Base-by-base conservation (phyloP, 805 yeast genomes). In the Ogataea corticis region DNA sequence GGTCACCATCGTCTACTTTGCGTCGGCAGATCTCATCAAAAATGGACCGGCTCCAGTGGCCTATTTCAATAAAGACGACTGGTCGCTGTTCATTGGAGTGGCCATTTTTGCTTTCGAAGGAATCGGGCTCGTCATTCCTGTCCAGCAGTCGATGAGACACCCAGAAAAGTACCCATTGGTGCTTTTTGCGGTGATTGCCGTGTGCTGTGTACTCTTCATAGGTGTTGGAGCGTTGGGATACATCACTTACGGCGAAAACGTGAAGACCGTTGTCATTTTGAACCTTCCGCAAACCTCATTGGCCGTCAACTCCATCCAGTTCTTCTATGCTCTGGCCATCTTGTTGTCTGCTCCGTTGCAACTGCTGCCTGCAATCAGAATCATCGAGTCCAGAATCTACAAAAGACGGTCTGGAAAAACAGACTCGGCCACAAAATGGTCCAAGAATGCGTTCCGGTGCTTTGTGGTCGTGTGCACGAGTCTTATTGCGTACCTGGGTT, bases 41-140 rank as follows among this genome's bases (percentile, higher is more conserved):
- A 61, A 68, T 44, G 80, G 83, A 2, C 62, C 75, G 0, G 82
- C 82, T 1, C 81, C 77, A 2, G 71, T 85, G 27, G 69, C 71
- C 17, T 63, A 65, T 28, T 76, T 85, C 66, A 85, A 85, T 61
- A 49, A 68, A 25, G 69, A 73, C 4, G 73, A 73, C 41, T 86
- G 87, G 73, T 79, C 92, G 0, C 65, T 87, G 38, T 86, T 86
- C 58, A 81, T 86, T 41, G 95, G 95, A 7, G 87, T 87, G 6
- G 91, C 92, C 2, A 86, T 87, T 25, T 87, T 87, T 69, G 89
- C 94, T n/a, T 87, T 85, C 59, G 95, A 87, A 67, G 95, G 95
- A 1, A 85, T 87, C 46, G 94, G 95, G 0, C 69, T 87, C 38
- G 83, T 87, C 40, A 83, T 87, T 18, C 95, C 95, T 0, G 83